These are phyloP conservation scores for Chloranthus sessilifolius DNA, from an alignment of 164 flowering plant genomes.

Conservation along the genomic window DNA sequence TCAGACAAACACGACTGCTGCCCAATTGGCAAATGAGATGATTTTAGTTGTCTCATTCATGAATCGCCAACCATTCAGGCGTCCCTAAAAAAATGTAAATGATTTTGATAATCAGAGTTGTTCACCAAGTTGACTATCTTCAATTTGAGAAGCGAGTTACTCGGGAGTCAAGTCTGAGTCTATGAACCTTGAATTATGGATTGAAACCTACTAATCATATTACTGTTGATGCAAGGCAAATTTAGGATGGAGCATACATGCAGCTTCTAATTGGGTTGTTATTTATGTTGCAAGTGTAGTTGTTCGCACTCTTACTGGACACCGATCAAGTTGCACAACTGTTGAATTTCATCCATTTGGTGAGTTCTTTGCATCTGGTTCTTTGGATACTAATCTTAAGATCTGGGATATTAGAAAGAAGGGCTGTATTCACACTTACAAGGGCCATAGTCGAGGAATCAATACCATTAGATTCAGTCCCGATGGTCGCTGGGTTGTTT, in stretches of 20 bases:
- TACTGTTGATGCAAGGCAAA: neutral
- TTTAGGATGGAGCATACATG: neutral
- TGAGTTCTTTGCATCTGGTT: conserved; percentile 96
- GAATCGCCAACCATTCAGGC: too few species aligned
- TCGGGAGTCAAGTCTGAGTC: conserved; percentile 5
- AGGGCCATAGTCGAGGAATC: conserved; percentile 91
- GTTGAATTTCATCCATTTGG: conserved; percentile 97
- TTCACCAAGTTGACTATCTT: too few species aligned
- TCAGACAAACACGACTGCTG: too few species aligned
- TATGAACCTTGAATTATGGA: neutral
- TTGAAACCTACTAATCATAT: neutral
- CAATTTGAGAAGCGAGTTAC: too few species aligned
- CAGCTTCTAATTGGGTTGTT: conserved; percentile 22
- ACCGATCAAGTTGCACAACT: conserved; percentile 84
- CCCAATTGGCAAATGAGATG: too few species aligned
- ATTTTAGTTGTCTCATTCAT: too few species aligned
- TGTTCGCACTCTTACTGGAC: conserved; percentile 92
- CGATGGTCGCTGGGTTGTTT: conserved; percentile 98
- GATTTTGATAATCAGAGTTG: too few species aligned
- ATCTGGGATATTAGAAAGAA: conserved; percentile 96
- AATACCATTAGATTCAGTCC: conserved; percentile 90
- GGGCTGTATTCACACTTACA: conserved; percentile 93
- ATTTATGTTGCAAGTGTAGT: conserved; percentile 65
- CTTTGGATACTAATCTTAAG: conserved; percentile 88
- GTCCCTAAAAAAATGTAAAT: too few species aligned